phyloP scores from a whole-genome alignment of 1,284 basidiomycete genomes.

The Phellopilus nigrolimitatus region DNA sequence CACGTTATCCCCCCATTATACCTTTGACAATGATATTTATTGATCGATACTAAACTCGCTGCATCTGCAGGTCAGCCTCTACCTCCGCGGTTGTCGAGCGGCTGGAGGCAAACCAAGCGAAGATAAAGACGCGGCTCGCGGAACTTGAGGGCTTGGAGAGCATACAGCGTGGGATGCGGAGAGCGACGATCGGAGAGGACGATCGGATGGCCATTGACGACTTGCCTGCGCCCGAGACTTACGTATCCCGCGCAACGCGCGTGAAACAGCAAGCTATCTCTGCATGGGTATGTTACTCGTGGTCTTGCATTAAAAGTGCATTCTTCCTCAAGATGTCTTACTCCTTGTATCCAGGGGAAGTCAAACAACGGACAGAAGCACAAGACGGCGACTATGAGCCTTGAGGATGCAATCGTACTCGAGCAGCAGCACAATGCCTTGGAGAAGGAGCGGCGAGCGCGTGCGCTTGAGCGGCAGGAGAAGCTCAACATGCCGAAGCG shows the following conservation, averaged over 20 bases:
- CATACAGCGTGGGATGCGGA: constrained; percentile 57
- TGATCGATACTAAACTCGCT: too few species aligned
- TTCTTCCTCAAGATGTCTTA: constrained; percentile 1
- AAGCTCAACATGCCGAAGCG: constrained; percentile 55
- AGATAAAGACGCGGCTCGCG: constrained; percentile 57
- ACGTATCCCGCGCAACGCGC: constrained; percentile 49
- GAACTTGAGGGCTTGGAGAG: constrained; percentile 66
- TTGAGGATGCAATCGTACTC: constrained; percentile 67
- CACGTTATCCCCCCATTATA: too few species aligned
- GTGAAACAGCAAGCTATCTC: constrained; percentile 67
- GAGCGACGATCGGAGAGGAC: constrained; percentile 54
- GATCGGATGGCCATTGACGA: constrained; percentile 55
- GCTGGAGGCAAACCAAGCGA: constrained; percentile 59
- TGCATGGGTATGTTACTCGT: constrained; percentile 50
- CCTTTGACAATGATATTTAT: too few species aligned
- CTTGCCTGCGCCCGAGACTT: constrained; percentile 42
- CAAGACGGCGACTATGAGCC: constrained; percentile 37
- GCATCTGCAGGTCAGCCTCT: constrained; percentile 41
- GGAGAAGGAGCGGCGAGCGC: constrained; percentile 58
- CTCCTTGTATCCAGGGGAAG: constrained; percentile 23
- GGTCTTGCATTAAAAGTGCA: not conserved
- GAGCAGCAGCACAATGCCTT: constrained; percentile 59
- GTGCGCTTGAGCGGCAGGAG: constrained; percentile 52
- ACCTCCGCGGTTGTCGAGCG: constrained; percentile 66
- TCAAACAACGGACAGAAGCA: constrained; percentile 26